phyloP scores from a whole-genome alignment of 2,329 filamentous ascomycete species.

The Simplicillium aogashimaense region DNA sequence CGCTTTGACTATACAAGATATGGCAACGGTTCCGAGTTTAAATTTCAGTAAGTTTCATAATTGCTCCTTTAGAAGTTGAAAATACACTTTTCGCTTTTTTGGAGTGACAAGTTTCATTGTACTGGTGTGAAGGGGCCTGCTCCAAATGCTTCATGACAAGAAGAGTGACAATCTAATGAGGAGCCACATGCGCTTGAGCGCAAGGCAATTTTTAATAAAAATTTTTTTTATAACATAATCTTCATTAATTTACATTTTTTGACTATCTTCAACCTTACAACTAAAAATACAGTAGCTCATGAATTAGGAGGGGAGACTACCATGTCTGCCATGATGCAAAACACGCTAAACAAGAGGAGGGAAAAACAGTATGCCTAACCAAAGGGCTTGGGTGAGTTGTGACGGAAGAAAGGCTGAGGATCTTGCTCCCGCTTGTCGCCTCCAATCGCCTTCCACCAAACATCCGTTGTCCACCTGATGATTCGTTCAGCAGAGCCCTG shows the following conservation, averaged over 20 bases:
- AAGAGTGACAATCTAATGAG: no score
- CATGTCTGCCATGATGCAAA: conserved; percentile 1
- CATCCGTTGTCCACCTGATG: conserved; percentile 82
- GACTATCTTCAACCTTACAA: background rate
- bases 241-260: background rate
- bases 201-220: no score
- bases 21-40: no score
- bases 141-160: no score
- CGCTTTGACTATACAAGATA: no score
- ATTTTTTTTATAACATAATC: background rate
- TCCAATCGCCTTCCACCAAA: conserved; percentile 86
- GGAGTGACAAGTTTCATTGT: no score
- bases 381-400: conserved; percentile 7
- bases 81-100: no score
- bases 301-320: background rate
- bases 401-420: conserved; percentile 22
- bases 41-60: no score
- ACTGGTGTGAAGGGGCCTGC: no score
- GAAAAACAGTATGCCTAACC: background rate
- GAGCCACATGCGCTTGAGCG: no score
- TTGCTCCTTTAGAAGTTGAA: no score
- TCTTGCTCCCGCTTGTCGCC: conserved; percentile 48
- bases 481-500: conserved; percentile 71
- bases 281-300: conserved; percentile 4
- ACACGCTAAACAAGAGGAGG: background rate